Evolutionary conservation across 2,329 filamentous ascomycete genomes (phyloP).

Genomic region (Cordyceps fumosorosea): DNA sequence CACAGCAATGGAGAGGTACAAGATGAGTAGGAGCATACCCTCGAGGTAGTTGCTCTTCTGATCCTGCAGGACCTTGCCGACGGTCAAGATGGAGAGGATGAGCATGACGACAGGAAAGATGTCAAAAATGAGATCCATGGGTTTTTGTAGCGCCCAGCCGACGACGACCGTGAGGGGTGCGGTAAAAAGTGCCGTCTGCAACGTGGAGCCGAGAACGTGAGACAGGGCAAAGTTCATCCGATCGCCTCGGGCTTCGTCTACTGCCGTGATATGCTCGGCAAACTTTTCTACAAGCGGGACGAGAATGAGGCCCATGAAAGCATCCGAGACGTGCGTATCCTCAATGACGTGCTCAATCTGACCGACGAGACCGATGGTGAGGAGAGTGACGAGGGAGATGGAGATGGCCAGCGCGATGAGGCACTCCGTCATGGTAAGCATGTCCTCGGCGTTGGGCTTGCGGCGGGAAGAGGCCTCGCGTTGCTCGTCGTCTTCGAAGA

Average conservation of each 20-base stretch:
- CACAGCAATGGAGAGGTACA: conserved; percentile 55
- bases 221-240: conserved; percentile 81
- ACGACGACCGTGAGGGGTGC: conserved; percentile 77
- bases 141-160: conserved; percentile 61
- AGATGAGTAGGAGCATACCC: conserved; percentile 69
- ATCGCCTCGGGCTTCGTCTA: conserved; percentile 79
- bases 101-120: conserved; percentile 79
- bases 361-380: conserved; percentile 66
- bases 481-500: conserved; percentile 65
- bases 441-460: conserved; percentile 53
- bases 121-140: conserved; percentile 78
- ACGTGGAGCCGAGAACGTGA: conserved; percentile 78
- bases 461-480: conserved; percentile 58
- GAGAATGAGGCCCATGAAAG: conserved; percentile 64
- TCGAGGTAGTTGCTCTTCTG: conserved; percentile 89
- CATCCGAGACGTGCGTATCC: conserved; percentile 39
- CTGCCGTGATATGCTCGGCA: conserved; percentile 75
- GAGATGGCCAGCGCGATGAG: conserved; percentile 57
- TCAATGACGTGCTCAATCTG: conserved; percentile 58
- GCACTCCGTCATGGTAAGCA: conserved; percentile 70
- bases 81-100: conserved; percentile 76
- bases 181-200: conserved; percentile 86
- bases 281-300: conserved; percentile 80
- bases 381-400: conserved; percentile 63
- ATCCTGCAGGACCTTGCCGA: conserved; percentile 81